Evolutionary conservation across 2,329 filamentous ascomycete genomes (phyloP).

Genomic region (Verticillium longisporum): DNA sequence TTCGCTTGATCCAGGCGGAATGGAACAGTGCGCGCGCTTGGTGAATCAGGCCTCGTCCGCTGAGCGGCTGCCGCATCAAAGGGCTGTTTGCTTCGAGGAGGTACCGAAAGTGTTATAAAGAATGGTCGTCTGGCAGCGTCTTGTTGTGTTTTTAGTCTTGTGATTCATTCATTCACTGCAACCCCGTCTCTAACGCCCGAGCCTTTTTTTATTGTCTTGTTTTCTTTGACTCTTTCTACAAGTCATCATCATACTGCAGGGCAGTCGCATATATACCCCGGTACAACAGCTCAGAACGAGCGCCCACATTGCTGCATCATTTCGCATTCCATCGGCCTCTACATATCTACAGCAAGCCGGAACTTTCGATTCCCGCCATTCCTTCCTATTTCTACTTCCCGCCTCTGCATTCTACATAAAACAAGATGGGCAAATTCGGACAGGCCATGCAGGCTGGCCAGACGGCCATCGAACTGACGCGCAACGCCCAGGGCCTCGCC

Average conservation of each 20-base stretch:
- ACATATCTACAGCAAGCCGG: not conserved
- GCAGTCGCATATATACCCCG: not conserved
- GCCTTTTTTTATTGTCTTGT: not conserved
- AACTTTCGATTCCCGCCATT: not conserved
- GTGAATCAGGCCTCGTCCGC: slow-evolving; percentile 2
- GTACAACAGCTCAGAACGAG: not conserved
- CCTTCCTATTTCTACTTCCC: not conserved
- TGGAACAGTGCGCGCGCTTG: too few species aligned
- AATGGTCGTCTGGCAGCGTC: not conserved
- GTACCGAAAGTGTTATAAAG: slow-evolving; percentile 2
- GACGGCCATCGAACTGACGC: slow-evolving; percentile 23
- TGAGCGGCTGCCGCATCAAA: not conserved
- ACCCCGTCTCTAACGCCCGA: not conserved
- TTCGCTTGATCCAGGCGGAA: not conserved
- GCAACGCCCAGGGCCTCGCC: slow-evolving; percentile 18
- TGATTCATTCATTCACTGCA: not conserved
- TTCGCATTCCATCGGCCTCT: not conserved
- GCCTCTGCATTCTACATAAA: not conserved
- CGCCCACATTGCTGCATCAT: not conserved
- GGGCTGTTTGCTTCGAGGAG: not conserved
- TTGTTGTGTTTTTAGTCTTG: not conserved
- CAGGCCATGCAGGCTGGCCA: slow-evolving; percentile 24
- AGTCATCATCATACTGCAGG: not conserved
- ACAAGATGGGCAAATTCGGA: slow-evolving; percentile 20
- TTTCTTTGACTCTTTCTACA: not conserved